These are phyloP conservation scores for Aspergillus sergii DNA, from an alignment of 2,329 filamentous ascomycete genomes.

Conservation along the genomic window DNA sequence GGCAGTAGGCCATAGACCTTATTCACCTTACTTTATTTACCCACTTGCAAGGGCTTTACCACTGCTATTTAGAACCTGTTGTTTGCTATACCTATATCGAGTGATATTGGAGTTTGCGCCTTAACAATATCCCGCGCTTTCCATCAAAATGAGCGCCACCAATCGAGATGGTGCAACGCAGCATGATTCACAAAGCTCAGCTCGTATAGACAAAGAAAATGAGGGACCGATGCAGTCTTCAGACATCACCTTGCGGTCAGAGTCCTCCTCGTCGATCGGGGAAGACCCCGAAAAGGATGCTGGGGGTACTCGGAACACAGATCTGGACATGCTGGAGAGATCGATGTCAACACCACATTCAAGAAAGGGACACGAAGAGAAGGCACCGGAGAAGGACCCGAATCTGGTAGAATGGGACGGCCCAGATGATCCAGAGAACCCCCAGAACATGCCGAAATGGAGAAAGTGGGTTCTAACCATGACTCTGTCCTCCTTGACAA, in stretches of 20 bases:
- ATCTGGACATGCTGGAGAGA: slow-evolving; percentile 1
- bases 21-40: background rate
- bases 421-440: slow-evolving; percentile 36
- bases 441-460: slow-evolving; percentile 33
- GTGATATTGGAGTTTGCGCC: background rate
- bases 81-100: background rate
- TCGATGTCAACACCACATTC: slow-evolving; percentile 15
- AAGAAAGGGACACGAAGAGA: slow-evolving; percentile 9
- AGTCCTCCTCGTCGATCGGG: slow-evolving; percentile 7
- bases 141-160: slow-evolving; percentile 4
- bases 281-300: slow-evolving; percentile 12
- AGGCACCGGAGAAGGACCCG: slow-evolving; percentile 25
- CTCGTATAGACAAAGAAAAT: slow-evolving; percentile 9
- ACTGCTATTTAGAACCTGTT: background rate
- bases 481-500: slow-evolving; percentile 36
- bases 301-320: slow-evolving; percentile 2
- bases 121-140: background rate
- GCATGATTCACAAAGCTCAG: slow-evolving; percentile 7
- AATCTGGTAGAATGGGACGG: slow-evolving; percentile 37
- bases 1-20: background rate
- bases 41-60: background rate
- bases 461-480: slow-evolving; percentile 46
- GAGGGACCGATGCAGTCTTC: slow-evolving; percentile 14
- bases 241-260: slow-evolving; percentile 15
- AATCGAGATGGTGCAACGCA: slow-evolving; percentile 6